Percentiles rank a stretch among this genome's conserved stretches.
phyloP scores from a whole-genome alignment of 805 yeast species.

The Spathaspora sp. region DNA sequence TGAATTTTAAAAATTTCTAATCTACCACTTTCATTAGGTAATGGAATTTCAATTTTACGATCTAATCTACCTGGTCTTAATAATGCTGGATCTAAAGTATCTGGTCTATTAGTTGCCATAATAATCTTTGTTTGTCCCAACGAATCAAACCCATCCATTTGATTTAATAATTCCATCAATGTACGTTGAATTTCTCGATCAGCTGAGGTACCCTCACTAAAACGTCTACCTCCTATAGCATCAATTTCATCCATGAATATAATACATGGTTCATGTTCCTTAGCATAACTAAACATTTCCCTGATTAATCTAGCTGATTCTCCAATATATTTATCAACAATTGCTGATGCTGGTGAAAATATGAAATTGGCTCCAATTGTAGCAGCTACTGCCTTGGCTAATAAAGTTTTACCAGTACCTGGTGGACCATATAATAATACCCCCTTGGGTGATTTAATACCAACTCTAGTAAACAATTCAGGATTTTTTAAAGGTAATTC shows the following conservation, averaged over 20 bases:
- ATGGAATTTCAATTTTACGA: constrained; percentile 90
- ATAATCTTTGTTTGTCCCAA: constrained; percentile 95
- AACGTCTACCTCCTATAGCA: constrained; percentile 98
- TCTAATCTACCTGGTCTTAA: constrained; percentile 97
- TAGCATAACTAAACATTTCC: constrained; percentile 97
- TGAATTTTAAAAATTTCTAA: constrained; percentile 93
- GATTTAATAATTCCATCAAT: constrained; percentile 92
- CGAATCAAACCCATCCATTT: constrained; percentile 98
- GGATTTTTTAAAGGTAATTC: constrained; percentile 97
- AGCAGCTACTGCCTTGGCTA: constrained; percentile 98
- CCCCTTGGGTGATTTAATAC: constrained; percentile 98
- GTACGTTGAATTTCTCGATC: constrained; percentile 99
- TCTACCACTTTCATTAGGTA: constrained; percentile 95
- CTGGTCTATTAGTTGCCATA: constrained; percentile 99
- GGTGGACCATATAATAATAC: constrained; percentile 97
- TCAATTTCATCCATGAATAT: constrained; percentile 98
- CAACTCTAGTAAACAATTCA: constrained; percentile 90
- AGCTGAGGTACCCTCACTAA: constrained; percentile 96
- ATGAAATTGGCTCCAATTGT: constrained; percentile 97
- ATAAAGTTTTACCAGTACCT: constrained; percentile 94
- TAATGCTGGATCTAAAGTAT: constrained; percentile 94
- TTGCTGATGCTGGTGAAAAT: constrained; percentile 97
- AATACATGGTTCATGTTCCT: constrained; percentile 96
- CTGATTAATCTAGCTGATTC: constrained; percentile 95
- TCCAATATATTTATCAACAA: constrained; percentile 96